A percentile compares a stretch with the other conserved stretches of the same genome.
Evolutionary conservation across 148 eudicot species (phyloP).

Genomic region (Dianthus caryophyllus): DNA sequence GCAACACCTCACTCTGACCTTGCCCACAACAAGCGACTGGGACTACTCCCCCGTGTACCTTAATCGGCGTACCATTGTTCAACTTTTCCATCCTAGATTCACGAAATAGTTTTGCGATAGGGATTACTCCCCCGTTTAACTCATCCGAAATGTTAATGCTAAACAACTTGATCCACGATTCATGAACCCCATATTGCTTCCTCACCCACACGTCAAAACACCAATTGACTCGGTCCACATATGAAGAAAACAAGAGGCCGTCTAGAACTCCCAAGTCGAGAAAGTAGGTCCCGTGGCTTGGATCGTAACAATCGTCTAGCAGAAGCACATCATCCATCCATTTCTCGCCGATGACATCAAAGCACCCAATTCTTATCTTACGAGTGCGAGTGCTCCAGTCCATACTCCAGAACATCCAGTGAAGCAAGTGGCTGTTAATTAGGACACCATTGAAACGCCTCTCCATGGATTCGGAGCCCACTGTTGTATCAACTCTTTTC

Average conservation of each 20-base stretch:
- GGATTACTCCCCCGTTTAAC: no score
- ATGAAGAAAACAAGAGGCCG: not conserved
- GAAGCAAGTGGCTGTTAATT: not conserved
- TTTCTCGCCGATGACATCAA: not conserved
- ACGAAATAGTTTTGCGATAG: not conserved
- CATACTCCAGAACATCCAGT: not conserved
- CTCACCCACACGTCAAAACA: not conserved
- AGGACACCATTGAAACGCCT: not conserved
- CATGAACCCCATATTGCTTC: not conserved
- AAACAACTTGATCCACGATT: not conserved
- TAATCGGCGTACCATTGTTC: constrained; percentile 1
- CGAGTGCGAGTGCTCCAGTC: not conserved
- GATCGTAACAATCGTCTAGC: not conserved
- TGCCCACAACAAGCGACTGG: not conserved
- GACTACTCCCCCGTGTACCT: not conserved
- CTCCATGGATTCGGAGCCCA: not conserved
- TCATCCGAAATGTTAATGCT: no score
- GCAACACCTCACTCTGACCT: not conserved
- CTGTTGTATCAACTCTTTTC: not conserved
- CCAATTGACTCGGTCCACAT: not conserved
- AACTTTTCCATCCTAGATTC: not conserved
- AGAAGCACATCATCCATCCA: constrained; percentile 2
- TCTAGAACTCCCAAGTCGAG: not conserved
- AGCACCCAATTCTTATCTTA: not conserved
- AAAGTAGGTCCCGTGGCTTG: not conserved